Evolutionary conservation across 2,329 filamentous ascomycete genomes (phyloP).

Genomic region (Ceratocystis papillata): DNA sequence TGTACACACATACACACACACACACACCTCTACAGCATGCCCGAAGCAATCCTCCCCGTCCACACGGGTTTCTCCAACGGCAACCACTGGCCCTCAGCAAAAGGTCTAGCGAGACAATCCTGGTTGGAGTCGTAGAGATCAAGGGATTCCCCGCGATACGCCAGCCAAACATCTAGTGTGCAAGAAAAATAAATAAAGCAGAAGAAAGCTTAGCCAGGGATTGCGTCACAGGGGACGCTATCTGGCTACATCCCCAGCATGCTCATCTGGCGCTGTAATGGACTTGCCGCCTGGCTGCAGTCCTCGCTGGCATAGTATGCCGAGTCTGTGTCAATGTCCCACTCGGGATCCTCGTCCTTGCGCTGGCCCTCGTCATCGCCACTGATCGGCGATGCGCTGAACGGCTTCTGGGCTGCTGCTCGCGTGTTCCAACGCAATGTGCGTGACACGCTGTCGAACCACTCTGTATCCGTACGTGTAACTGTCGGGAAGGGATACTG

Average conservation of each 20-base stretch:
- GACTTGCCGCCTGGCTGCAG: conserved; percentile 55
- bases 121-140: too few relatives aligned
- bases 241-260: conserved; percentile 48
- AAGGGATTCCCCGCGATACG: too few relatives aligned
- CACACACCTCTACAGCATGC: background rate
- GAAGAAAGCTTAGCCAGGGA: too few relatives aligned
- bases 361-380: conserved; percentile 34
- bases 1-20: conserved; percentile 26
- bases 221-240: too few relatives aligned
- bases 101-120: too few relatives aligned
- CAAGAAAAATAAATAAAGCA: too few relatives aligned
- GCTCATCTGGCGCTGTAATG: conserved; percentile 62
- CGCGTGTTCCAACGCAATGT: conserved; percentile 92
- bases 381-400: conserved; percentile 45
- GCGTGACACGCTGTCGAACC: conserved; percentile 90
- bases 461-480: conserved; percentile 77
- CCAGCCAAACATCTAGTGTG: too few relatives aligned
- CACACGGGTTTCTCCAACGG: too few relatives aligned
- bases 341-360: conserved; percentile 47
- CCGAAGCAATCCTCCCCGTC: too few relatives aligned
- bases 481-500: conserved; percentile 97
- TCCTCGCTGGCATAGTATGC: conserved; percentile 63
- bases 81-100: too few relatives aligned
- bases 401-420: conserved; percentile 84
- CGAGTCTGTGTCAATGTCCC: conserved; percentile 91